A percentile compares a stretch with the other conserved stretches of the same genome.
Conservation (phyloP, 306 rosid genomes). For the Casuarina glauca region DNA sequence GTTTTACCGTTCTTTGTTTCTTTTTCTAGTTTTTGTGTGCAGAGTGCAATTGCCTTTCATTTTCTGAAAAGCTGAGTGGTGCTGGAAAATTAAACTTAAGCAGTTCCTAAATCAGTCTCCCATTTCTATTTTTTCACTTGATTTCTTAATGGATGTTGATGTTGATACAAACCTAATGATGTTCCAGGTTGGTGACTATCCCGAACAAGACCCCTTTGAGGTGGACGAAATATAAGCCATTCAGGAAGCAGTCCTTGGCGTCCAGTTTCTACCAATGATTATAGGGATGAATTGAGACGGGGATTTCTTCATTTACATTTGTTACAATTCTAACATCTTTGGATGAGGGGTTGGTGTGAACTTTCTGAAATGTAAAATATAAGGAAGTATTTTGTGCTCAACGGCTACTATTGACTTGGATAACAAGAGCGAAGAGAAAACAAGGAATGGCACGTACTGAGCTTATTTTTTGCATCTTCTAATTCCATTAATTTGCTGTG, state of each 20-base stretch:
- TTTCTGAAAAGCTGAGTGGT: not conserved
- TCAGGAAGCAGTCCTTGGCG: not conserved
- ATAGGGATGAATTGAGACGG: not conserved
- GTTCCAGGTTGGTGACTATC: conserved; percentile 86
- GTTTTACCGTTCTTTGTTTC: no score
- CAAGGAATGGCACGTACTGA: no score
- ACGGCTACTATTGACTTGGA: not conserved
- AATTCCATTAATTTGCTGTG: not conserved
- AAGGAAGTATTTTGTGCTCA: not conserved
- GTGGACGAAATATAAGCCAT: conserved; percentile 73
- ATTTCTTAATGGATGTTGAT: conserved; percentile 3
- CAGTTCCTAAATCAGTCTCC: not conserved
- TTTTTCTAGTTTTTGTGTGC: no score
- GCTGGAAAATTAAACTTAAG: not conserved
- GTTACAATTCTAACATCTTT: not conserved
- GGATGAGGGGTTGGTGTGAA: conserved; percentile 1
- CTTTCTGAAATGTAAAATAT: not conserved
- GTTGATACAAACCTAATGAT: not conserved
- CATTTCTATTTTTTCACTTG: not conserved
- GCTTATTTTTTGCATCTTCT: no score
- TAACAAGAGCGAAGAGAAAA: not conserved
- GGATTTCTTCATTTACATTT: not conserved
- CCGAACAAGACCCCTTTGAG: conserved; percentile 90
- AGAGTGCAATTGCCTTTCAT: not conserved
- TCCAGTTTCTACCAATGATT: not conserved